Conservation (phyloP, 257 asterid species). For the Nicotiana sylvestris region DNA sequence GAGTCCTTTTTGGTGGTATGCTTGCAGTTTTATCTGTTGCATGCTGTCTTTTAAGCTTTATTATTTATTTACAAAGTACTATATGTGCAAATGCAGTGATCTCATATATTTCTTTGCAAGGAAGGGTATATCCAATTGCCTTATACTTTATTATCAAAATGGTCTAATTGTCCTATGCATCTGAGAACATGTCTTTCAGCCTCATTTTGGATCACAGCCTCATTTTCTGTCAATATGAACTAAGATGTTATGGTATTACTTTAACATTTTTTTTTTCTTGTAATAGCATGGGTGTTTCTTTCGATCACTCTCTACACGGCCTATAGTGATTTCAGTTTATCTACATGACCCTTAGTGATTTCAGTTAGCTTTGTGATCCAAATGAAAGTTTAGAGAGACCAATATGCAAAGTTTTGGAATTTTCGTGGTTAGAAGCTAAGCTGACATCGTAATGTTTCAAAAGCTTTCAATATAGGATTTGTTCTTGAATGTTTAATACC, state of each 20-base stretch:
- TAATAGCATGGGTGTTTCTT: no score
- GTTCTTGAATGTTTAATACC: neutral
- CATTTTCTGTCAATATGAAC: no score
- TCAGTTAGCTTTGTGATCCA: neutral
- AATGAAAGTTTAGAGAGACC: neutral
- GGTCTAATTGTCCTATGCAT: no score
- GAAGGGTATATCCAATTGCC: no score
- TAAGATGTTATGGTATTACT: no score
- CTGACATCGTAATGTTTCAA: neutral
- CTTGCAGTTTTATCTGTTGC: neutral
- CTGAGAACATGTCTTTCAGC: no score
- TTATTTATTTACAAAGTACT: neutral
- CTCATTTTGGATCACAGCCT: no score
- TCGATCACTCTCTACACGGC: neutral
- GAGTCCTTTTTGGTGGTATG: neutral
- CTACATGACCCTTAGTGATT: neutral
- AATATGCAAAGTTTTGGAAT: neutral
- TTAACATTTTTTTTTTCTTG: no score
- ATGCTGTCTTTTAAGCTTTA: neutral
- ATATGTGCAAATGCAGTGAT: neutral
- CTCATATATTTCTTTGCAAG: neutral
- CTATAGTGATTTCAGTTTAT: neutral
- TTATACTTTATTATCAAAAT: no score
- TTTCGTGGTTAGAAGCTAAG: neutral
- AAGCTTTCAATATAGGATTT: neutral